Base-by-base conservation (phyloP, 495 filamentous ascomycete genomes). In the Penicillium silybi region DNA sequence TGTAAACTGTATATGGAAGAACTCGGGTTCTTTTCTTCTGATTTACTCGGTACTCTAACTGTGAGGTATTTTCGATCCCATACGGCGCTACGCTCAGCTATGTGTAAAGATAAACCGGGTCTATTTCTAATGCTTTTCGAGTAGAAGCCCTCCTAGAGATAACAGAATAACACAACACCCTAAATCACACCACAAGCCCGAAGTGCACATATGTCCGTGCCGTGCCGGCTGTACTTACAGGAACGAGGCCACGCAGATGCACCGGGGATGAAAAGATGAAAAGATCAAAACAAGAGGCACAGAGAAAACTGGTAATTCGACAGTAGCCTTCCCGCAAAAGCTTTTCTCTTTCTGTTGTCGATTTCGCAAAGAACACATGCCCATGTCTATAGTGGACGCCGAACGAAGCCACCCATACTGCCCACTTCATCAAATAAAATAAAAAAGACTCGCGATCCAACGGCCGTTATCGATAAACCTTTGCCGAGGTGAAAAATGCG, bases 311-410 rank as follows among this genome's bases (percentile, higher is more conserved):
- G 41, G 40, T 56, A 49, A 61, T 59, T 62, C 57, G 59, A 70
- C 59, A 55, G 50, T 54, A 58, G 58, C 56, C 65, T 59, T 69
- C 64, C 60, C 54, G 48, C 50, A 66, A 67, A 39, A 56, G 57
- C 57, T 63, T 63, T 63, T 65, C 48, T 57, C 56, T 50, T 54
- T 61, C 56, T 56, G 52, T 46, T 50, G 56, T 57, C 56, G 52
- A 62, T 54, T 45, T 62, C 48, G 52, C 59, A 55, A 50, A 60
- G 63, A 66, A 60, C 51, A 73, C 70, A 74, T 74, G 71, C 71
- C 71, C 71, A 66, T 59, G 68, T 74, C 71, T 74, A 74, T 74
- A 57, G 58, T 65, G 66, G 71, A 74, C 71, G 71, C 71, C 71
- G 57, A 60, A 71, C 58, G 61, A 72, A 70, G 61, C 63, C 69